Evolutionary conservation across 2,329 filamentous ascomycete species (phyloP).

Genomic region (Penicillium frequentans): DNA sequence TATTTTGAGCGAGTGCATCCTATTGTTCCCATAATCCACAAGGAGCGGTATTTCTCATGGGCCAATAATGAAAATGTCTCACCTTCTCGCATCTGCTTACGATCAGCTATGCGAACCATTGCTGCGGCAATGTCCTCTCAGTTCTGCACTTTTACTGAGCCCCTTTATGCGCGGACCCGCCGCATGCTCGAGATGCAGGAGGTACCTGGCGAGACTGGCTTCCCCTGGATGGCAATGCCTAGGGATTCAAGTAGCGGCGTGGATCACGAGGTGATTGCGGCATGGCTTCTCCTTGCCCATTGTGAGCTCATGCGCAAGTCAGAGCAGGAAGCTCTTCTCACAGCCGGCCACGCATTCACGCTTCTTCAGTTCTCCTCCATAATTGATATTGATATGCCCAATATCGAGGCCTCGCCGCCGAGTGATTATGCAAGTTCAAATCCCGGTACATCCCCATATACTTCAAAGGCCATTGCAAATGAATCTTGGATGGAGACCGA

Average conservation of each 20-base stretch:
- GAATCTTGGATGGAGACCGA: slow-evolving; percentile 1
- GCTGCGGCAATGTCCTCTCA: slow-evolving; percentile 2
- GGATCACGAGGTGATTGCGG: slow-evolving; percentile 1
- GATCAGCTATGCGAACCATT: slow-evolving; percentile 2
- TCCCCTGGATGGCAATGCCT: neutral
- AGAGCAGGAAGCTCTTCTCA: slow-evolving; percentile 4
- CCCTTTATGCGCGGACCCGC: slow-evolving; percentile 1
- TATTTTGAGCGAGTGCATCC: slow-evolving; percentile 8
- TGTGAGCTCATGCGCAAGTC: slow-evolving; percentile 3
- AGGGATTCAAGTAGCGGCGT: neutral
- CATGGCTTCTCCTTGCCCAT: slow-evolving; percentile 5
- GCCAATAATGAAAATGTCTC: neutral
- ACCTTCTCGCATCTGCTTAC: neutral
- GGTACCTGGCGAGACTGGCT: neutral
- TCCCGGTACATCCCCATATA: neutral
- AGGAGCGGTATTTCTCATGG: slow-evolving; percentile 4
- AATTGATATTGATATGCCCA: neutral
- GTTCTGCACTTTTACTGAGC: neutral
- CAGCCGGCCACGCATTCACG: neutral
- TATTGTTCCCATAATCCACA: slow-evolving; percentile 3
- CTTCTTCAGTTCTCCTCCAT: slow-evolving; percentile 2
- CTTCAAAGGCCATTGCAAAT: neutral
- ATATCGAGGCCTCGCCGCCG: neutral
- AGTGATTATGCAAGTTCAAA: neutral
- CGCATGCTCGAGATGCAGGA: slow-evolving; percentile 2